These are phyloP conservation scores for Nigrospora oryzae DNA, from an alignment of 2,329 filamentous ascomycete species.

Conservation along the genomic window DNA sequence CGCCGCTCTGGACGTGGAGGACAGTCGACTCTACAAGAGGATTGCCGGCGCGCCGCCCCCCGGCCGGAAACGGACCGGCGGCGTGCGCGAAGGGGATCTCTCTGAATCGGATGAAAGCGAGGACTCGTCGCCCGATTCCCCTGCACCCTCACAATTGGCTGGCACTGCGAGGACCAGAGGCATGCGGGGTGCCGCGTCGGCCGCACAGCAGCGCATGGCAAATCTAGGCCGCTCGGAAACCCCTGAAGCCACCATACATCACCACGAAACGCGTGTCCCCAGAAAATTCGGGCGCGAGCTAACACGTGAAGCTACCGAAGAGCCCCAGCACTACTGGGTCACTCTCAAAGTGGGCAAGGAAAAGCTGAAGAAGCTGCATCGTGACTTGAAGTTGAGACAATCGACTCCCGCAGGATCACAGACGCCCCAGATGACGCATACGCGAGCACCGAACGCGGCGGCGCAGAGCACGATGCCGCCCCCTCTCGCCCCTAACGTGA, in stretches of 20 bases:
- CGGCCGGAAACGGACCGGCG: conserved; percentile 45
- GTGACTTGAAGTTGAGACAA: conserved; percentile 37
- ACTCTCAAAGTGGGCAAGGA: conserved; percentile 67
- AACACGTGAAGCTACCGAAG: conserved; percentile 73
- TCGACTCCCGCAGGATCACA: conserved; percentile 31
- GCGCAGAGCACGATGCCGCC: conserved; percentile 25
- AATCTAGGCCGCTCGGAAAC: conserved; percentile 79
- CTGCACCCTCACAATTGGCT: conserved; percentile 62
- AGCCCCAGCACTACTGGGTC: conserved; percentile 61
- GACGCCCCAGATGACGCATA: conserved; percentile 36
- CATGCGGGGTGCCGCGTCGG: conserved; percentile 81
- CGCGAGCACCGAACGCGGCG: conserved; percentile 34
- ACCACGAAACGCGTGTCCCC: conserved; percentile 65
- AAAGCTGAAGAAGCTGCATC: conserved; percentile 59
- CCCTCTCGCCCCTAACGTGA: conserved; percentile 21
- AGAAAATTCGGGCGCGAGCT: conserved; percentile 49
- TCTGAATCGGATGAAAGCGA: conserved; percentile 92
- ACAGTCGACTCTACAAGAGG: conserved; percentile 80
- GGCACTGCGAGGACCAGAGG: conserved; percentile 81
- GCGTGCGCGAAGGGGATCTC: conserved; percentile 56
- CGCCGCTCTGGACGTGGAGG: conserved; percentile 69
- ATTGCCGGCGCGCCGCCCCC: conserved; percentile 48
- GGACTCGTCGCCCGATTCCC: conserved; percentile 79
- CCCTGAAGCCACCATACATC: conserved; percentile 65
- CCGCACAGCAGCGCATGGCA: conserved; percentile 81